Evolutionary conservation across 1,139 yeast species (phyloP).

Genomic region (Yamadazyma kanchanaburiensis): DNA sequence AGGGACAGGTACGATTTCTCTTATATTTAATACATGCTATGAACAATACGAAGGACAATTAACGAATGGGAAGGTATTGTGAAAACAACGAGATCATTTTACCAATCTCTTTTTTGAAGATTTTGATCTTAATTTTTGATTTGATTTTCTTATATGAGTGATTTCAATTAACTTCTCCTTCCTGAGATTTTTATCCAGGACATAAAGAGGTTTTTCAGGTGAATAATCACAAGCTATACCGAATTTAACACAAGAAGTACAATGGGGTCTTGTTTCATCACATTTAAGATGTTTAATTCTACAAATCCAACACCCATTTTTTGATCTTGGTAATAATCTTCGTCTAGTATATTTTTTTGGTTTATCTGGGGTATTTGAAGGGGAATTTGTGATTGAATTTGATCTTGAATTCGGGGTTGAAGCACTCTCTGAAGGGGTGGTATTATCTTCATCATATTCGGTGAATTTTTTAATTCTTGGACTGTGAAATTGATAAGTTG

Average conservation of each 20-base stretch:
- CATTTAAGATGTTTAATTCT: slow-evolving; percentile 49
- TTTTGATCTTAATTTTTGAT: slow-evolving; percentile 16
- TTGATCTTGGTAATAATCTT: slow-evolving; percentile 41
- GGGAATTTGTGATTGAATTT: background rate
- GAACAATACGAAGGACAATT: no score
- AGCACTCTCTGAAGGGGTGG: slow-evolving; percentile 6
- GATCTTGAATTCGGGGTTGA: slow-evolving; percentile 7
- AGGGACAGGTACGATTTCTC: no score
- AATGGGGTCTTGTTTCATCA: slow-evolving; percentile 39
- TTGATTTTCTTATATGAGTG: slow-evolving; percentile 27
- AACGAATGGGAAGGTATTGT: no score
- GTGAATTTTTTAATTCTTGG: slow-evolving; percentile 5
- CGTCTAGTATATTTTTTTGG: slow-evolving; percentile 36
- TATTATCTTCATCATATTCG: slow-evolving; percentile 5
- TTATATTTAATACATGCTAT: no score
- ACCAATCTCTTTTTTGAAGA: slow-evolving; percentile 7
- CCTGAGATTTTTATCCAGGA: slow-evolving; percentile 33
- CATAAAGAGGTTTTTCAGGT: slow-evolving; percentile 39
- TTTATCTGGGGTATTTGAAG: slow-evolving; percentile 2
- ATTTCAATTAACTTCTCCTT: slow-evolving; percentile 34
- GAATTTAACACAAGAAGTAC: slow-evolving; percentile 37
- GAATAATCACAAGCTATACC: slow-evolving; percentile 47
- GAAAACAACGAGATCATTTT: slow-evolving; percentile 1
- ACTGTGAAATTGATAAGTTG: slow-evolving; percentile 6
- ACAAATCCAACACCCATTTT: slow-evolving; percentile 50